Evolutionary conservation across 139 green algal species (phyloP).

Genomic region (Parachlorella kessleri): DNA sequence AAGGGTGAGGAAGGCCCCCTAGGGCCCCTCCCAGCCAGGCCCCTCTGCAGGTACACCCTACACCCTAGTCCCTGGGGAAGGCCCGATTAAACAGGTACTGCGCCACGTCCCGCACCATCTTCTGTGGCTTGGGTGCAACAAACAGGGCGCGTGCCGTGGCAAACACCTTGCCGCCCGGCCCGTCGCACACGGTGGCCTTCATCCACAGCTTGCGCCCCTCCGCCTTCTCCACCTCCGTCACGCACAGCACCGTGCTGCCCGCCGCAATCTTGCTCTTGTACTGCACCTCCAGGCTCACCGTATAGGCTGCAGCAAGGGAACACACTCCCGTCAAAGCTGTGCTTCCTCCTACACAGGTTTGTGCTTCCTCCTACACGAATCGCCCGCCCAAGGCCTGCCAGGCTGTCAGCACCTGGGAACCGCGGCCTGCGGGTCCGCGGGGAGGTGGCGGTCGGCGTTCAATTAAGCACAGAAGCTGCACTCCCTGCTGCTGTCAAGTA

Average conservation of each 20-base stretch:
- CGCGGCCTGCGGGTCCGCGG: too few relatives aligned
- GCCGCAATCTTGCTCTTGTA: constrained; percentile 66
- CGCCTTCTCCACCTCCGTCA: constrained; percentile 65
- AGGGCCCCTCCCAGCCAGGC: too few relatives aligned
- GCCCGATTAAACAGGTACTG: constrained; percentile 38
- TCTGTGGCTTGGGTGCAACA: constrained; percentile 59
- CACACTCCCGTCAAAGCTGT: too few relatives aligned
- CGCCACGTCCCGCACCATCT: constrained; percentile 44
- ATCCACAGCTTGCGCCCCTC: constrained; percentile 82
- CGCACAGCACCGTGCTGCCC: constrained; percentile 63
- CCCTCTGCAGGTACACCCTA: too few relatives aligned
- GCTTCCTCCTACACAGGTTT: too few relatives aligned
- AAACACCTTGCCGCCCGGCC: constrained; percentile 58
- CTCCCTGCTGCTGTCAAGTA: too few relatives aligned
- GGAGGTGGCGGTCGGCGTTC: too few relatives aligned
- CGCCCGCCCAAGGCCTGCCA: too few relatives aligned
- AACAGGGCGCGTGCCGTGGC: constrained; percentile 79
- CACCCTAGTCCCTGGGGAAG: background rate
- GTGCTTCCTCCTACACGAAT: too few relatives aligned
- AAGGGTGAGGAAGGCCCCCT: too few relatives aligned
- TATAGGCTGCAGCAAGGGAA: constrained; percentile 29
- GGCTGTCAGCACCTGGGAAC: too few relatives aligned
- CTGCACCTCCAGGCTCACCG: constrained; percentile 67
- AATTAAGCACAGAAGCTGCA: too few relatives aligned
- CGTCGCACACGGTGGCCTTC: constrained; percentile 45